phyloP scores from a whole-genome alignment of 2,329 filamentous ascomycete species.

The Rosellinia necatrix region DNA sequence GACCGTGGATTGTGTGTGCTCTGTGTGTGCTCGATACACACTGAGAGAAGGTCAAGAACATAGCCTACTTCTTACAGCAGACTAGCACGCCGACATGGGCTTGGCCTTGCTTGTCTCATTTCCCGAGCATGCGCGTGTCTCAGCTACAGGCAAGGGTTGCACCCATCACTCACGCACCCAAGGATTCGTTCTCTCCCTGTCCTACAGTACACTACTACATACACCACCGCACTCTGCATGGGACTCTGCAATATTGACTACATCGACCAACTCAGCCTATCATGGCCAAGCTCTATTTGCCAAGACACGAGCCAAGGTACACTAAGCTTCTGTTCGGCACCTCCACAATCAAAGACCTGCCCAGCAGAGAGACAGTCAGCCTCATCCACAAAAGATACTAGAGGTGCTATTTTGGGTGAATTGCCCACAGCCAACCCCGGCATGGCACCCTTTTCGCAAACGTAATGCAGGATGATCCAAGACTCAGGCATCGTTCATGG shows the following conservation, averaged over 20 bases:
- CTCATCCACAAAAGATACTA: constrained; percentile 20
- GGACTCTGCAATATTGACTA: constrained; percentile 12
- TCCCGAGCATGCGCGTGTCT: constrained; percentile 6
- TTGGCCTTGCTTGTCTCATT: constrained; percentile 19
- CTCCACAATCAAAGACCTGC: constrained; percentile 7
- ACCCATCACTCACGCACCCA: constrained; percentile 6
- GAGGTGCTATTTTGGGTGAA: constrained; percentile 21
- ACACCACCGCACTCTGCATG: not conserved
- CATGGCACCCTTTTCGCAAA: constrained; percentile 1
- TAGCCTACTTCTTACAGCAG: no score
- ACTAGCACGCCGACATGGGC: no score
- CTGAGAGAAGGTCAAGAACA: no score
- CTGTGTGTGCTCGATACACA: no score
- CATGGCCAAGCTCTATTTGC: constrained; percentile 6
- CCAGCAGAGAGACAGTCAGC: constrained; percentile 19
- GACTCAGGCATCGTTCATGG: not conserved
- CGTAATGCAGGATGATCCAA: constrained; percentile 12
- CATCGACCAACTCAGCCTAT: constrained; percentile 6
- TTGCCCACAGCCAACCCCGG: constrained; percentile 8
- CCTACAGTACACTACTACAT: no score
- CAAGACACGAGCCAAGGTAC: constrained; percentile 20
- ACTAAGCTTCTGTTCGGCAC: constrained; percentile 11
- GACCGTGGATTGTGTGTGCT: no score
- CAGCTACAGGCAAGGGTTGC: constrained; percentile 10
- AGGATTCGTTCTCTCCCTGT: constrained; percentile 5